Base-by-base conservation (phyloP, 148 eudicot species). In the Polygonum aviculare region DNA sequence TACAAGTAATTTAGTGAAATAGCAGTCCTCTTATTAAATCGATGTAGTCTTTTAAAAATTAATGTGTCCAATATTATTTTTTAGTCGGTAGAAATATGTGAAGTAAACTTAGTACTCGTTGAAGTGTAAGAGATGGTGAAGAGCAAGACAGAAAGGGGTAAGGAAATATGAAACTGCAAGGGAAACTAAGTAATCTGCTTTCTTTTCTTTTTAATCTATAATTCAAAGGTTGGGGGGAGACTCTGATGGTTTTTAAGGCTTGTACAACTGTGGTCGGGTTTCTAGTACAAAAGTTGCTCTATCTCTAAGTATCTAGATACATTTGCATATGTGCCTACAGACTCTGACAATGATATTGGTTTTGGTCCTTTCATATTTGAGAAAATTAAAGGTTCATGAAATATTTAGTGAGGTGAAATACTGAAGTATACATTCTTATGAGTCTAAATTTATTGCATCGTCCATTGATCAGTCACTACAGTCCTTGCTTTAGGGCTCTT, bases 241-340 rank as follows among this genome's bases (percentile, higher is more conserved):
- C 16, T 51, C 19, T 51, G n/a, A 51, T 51, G n/a, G 19, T 51
- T 15, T 15, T 51, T 51, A 15, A 18, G 55, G 55, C 18, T 2
- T 14, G 55, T 51, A 14, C n/a, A 12, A 12, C n/a, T 51, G 19
- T 18, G n/a, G 55, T 19, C 83, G 38, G 94, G 91, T 14, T 7
- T 44, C 47, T 62, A 70, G 65, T 77, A 97, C 90, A 4, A 83
- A 86, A 82, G 79, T 80, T 63, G 89, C 19, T 2, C 16, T 51
- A 1, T 12, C 55, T 51, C n/a, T 12, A 15, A 18, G n/a, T 14
- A 51, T 5, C 19, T 51, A 51, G 55, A 51, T 16, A 16, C 5
- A 51, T 51, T 9, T 51, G 19, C 55, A 15, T 51, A 51, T 51
- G 16, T 51, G 18, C 16, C 55, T 51, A 4, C 15, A 19, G 57